A percentile compares a stretch with the other conserved stretches of the same genome.
These are phyloP conservation scores for Clavispora asparagi DNA, from an alignment of 805 yeast species.

Conservation along the genomic window DNA sequence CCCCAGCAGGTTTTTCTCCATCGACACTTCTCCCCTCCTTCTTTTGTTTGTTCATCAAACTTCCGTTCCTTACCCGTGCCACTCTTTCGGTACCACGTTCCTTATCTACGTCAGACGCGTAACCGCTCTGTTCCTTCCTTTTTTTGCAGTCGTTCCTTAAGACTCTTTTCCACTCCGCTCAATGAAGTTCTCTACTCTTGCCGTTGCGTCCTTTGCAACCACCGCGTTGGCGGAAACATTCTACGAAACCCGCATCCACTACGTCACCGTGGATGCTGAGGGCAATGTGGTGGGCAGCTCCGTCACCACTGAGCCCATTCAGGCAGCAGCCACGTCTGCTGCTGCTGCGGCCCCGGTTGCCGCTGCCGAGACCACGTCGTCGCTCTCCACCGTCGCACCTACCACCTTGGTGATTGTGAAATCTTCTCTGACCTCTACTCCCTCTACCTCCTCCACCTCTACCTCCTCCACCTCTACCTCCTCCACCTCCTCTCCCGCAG, in stretches of 20 bases:
- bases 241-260: slow-evolving; percentile 24
- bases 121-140: neutral
- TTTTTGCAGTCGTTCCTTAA: neutral
- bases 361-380: neutral
- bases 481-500: neutral
- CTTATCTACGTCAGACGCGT: neutral
- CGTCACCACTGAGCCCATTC: neutral
- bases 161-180: neutral
- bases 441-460: neutral
- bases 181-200: slow-evolving; percentile 8
- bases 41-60: neutral
- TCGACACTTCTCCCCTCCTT: neutral
- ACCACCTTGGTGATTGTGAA: slow-evolving; percentile 8
- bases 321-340: neutral
- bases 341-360: neutral
- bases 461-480: neutral
- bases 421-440: slow-evolving; percentile 1
- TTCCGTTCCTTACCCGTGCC: slow-evolving; percentile 1
- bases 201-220: slow-evolving; percentile 17
- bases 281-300: slow-evolving; percentile 7
- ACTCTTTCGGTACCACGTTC: neutral
- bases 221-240: slow-evolving; percentile 20
- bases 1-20: neutral
- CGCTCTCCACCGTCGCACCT: slow-evolving; percentile 1
- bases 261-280: slow-evolving; percentile 20